Percentiles rank a stretch among this genome's conserved stretches.
Conservation (phyloP, 2,329 filamentous ascomycete genomes). For the Cordyceps farinosa region DNA sequence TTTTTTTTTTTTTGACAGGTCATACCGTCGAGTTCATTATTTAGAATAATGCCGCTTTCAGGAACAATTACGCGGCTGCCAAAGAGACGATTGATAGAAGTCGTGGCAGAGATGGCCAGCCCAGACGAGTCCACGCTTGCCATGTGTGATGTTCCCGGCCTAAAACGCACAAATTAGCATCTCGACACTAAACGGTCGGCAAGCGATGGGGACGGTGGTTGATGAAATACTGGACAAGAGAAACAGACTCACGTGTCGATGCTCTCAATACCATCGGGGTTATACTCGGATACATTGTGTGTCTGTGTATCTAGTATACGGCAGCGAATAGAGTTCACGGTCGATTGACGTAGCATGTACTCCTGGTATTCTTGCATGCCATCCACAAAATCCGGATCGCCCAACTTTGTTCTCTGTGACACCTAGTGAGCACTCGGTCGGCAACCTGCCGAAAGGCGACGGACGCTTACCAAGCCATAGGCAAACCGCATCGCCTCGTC, state of each 20-base stretch:
- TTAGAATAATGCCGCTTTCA: conserved; percentile 76
- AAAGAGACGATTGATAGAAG: conserved; percentile 77
- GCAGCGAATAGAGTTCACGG: conserved; percentile 49
- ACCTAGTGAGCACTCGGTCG: background rate
- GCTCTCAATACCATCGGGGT: conserved; percentile 44
- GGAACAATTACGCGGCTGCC: conserved; percentile 72
- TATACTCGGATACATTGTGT: conserved; percentile 39
- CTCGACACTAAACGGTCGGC: background rate
- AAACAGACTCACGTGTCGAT: conserved; percentile 43
- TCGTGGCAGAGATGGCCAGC: conserved; percentile 71
- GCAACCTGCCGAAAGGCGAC: no score
- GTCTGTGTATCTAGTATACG: conserved; percentile 42
- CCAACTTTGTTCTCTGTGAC: conserved; percentile 60
- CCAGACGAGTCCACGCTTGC: conserved; percentile 66
- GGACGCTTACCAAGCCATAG: conserved; percentile 51
- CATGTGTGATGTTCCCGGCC: conserved; percentile 65
- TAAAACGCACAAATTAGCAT: conserved; percentile 30
- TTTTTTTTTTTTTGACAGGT: background rate
- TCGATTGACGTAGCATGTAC: conserved; percentile 57
- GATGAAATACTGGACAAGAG: background rate
- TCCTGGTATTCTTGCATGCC: conserved; percentile 60
- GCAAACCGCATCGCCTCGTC: conserved; percentile 81
- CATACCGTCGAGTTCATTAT: conserved; percentile 52
- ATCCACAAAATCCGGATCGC: conserved; percentile 69
- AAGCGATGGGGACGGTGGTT: background rate